Evolutionary conservation across 2,329 filamentous ascomycete genomes (phyloP).

Genomic region (Trichoderma hamatum): DNA sequence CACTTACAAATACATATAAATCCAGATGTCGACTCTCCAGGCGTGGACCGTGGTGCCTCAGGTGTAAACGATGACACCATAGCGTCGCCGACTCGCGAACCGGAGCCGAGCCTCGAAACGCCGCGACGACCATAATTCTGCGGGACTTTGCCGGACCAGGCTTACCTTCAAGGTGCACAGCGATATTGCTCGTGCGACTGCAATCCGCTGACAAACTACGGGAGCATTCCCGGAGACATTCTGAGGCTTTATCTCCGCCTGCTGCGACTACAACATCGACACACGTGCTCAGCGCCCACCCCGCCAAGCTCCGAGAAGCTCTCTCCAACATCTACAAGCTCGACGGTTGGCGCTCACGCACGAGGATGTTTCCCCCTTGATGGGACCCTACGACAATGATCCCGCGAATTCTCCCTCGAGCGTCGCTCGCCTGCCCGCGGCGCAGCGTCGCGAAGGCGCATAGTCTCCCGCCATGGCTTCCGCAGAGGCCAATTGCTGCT

Average conservation of each 20-base stretch:
- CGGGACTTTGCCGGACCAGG: constrained; percentile 11
- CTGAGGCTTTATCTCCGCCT: neutral
- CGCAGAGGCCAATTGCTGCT: constrained; percentile 34
- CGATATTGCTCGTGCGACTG: neutral
- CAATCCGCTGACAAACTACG: neutral
- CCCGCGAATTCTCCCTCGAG: constrained; percentile 41
- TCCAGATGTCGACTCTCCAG: neutral
- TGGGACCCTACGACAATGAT: constrained; percentile 40
- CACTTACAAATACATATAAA: neutral
- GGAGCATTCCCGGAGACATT: neutral
- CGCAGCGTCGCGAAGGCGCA: constrained; percentile 35
- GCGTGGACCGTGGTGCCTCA: constrained; percentile 24
- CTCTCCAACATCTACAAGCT: neutral
- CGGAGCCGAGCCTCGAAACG: constrained; percentile 20
- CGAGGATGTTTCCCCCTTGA: constrained; percentile 34
- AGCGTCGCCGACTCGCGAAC: constrained; percentile 24
- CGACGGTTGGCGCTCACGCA: constrained; percentile 18
- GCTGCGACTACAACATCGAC: neutral
- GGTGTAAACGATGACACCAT: constrained; percentile 29
- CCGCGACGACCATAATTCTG: constrained; percentile 6
- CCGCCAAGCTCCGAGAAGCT: constrained; percentile 2
- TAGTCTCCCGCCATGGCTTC: constrained; percentile 37
- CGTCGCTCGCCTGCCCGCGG: constrained; percentile 39
- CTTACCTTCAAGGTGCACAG: neutral
- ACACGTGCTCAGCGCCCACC: constrained; percentile 18